Conservation (phyloP, 2,329 filamentous ascomycete species). For the Cadophora luteo-olivacea region DNA sequence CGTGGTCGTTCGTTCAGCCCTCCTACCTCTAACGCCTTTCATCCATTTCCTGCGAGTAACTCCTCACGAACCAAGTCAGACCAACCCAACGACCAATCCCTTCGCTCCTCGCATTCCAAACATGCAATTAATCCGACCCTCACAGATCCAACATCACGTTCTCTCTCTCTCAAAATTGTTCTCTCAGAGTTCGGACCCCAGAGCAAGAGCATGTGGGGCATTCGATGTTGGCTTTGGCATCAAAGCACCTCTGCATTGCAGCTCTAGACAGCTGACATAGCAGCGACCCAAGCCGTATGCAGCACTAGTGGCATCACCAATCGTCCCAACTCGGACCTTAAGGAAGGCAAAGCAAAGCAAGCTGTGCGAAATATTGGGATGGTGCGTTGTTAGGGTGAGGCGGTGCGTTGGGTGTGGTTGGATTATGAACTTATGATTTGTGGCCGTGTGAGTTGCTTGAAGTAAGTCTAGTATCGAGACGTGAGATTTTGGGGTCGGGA, state of each 20-base stretch:
- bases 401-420: background rate
- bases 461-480: background rate
- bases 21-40: background rate
- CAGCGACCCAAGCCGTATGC: background rate
- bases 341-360: background rate
- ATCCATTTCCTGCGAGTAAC: background rate
- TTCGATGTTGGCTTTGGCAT: background rate
- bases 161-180: background rate
- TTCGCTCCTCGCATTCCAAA: background rate
- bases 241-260: background rate
- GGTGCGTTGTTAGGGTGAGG: background rate
- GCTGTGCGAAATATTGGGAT: background rate
- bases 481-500: background rate
- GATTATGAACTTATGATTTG: background rate
- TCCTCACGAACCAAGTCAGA: too few species aligned
- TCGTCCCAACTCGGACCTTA: conserved; percentile 4
- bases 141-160: too few species aligned
- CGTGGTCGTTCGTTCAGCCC: background rate
- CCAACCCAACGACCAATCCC: background rate
- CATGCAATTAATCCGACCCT: too few species aligned
- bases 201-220: background rate
- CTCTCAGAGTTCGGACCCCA: conserved; percentile 1
- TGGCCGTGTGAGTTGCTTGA: background rate
- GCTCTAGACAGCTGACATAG: conserved; percentile 10
- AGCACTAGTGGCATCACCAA: background rate